These are phyloP conservation scores for Pseudonitzschia delicatissima DNA, from an alignment of 108 stramenopile species.

Conservation along the genomic window DNA sequence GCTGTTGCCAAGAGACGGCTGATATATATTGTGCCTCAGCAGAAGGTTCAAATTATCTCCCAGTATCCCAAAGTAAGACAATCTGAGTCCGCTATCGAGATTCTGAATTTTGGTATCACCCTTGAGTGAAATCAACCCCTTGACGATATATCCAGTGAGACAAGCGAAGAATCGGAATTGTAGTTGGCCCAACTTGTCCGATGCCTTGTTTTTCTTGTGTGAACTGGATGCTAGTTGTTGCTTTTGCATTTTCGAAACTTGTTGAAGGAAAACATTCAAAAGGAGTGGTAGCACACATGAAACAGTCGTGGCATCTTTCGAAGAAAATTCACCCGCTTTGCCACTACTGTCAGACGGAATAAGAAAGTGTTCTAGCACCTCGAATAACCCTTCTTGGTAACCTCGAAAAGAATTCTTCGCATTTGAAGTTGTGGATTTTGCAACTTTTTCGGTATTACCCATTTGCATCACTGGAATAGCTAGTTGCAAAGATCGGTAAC, in stretches of 20 bases:
- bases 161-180: constrained; percentile 27
- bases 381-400: constrained; percentile 44
- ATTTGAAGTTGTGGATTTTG: not conserved
- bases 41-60: constrained; percentile 36
- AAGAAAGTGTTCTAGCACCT: constrained; percentile 1
- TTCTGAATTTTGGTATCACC: not conserved
- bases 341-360: not conserved
- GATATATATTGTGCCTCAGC: constrained; percentile 61
- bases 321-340: too few species aligned
- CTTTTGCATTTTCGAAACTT: constrained; percentile 15
- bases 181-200: constrained; percentile 21
- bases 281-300: constrained; percentile 7
- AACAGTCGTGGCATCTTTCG: not conserved
- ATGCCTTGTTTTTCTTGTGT: constrained; percentile 15
- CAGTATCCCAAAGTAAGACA: constrained; percentile 23
- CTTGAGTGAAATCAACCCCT: not conserved
- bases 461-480: not conserved
- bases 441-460: not conserved
- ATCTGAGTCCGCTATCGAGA: not conserved
- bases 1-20: constrained; percentile 55
- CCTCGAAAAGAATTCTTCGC: constrained; percentile 24
- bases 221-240: constrained; percentile 8
- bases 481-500: constrained; percentile 47
- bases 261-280: constrained; percentile 19
- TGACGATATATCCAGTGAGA: constrained; percentile 15